Conservation (phyloP, 2,329 filamentous ascomycete genomes). For the Phialocephala sp. region DNA sequence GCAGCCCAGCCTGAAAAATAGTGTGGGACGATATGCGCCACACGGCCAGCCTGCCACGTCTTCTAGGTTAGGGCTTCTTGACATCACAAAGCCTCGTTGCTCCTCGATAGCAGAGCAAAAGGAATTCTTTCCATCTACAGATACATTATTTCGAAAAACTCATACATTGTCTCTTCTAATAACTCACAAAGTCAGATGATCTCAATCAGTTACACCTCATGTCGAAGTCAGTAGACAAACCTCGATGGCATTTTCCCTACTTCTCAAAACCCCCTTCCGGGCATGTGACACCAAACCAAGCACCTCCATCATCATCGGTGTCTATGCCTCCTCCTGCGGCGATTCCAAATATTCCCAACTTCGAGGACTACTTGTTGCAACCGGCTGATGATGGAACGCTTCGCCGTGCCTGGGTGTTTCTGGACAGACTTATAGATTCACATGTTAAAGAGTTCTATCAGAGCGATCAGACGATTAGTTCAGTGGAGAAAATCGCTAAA, state of each 20-base stretch:
- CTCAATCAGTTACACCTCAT: neutral
- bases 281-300: neutral
- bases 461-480: neutral
- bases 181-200: neutral
- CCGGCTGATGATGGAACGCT: constrained; percentile 1
- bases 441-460: constrained; percentile 2
- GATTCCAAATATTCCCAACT: neutral
- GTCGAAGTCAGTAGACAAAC: constrained; percentile 1
- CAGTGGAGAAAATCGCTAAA: neutral
- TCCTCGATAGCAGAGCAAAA: neutral
- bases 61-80: neutral
- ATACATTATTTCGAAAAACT: neutral
- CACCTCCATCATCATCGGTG: neutral
- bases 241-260: neutral
- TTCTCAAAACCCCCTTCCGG: neutral
- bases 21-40: neutral
- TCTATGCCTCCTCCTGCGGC: neutral
- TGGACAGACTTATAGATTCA: neutral
- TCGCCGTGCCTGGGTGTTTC: neutral
- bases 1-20: constrained; percentile 3
- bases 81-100: neutral
- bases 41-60: neutral
- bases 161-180: neutral
- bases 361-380: constrained; percentile 4
- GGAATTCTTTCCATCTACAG: neutral